Base-by-base conservation (phyloP, 805 yeast species). In the Candida arabinofermentans region DNA sequence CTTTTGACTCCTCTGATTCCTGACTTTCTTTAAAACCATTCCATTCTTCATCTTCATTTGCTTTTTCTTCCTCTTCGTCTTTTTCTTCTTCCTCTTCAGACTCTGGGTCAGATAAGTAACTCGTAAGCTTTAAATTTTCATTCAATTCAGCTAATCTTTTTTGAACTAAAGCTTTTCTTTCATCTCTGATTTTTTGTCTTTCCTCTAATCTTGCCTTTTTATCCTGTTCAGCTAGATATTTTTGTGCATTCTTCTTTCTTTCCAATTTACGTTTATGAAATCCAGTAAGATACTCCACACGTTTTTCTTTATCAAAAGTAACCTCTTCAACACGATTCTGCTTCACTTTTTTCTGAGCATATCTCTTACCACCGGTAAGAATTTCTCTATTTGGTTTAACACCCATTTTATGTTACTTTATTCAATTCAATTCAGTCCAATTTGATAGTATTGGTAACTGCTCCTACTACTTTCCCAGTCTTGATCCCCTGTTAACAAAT, bases 211-310 rank as follows among this genome's bases (percentile, higher is more conserved):
- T 77, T 2, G 79, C 80, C 49, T 77, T 67, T 43, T 90, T 72
- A 5, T 83, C 93, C 58, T 83, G 86, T 58, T 90, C 96, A 52
- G 83, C 81, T 38, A 76, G 77, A 54, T 71, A 80, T 45, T 77
- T 86, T 51, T 78, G 80, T 0, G 97, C 98, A 49, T 83, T 81
- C 66, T 88, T 90, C 65, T 86, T 85, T 61, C 98, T 75, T 57
- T 86, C 86, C 14, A 91, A 61, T 61, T 91, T 91, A 57, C 99
- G 77, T 66, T 91, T 91, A 64, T 93, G 98, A 63, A 91, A 91
- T 31, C 99, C 99, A 3, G 97, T 91, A 51, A 91, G 67, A 61
- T 81, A 91, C 46, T 91, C 96, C 24, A 72, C 66, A 59, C 97
- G 69, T n/a, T 84, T 75, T 16, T 75, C 85, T 48, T 79, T 77